Evolutionary conservation across 1,284 basidiomycete genomes (phyloP).

Genomic region (Pseudozyma sp.): DNA sequence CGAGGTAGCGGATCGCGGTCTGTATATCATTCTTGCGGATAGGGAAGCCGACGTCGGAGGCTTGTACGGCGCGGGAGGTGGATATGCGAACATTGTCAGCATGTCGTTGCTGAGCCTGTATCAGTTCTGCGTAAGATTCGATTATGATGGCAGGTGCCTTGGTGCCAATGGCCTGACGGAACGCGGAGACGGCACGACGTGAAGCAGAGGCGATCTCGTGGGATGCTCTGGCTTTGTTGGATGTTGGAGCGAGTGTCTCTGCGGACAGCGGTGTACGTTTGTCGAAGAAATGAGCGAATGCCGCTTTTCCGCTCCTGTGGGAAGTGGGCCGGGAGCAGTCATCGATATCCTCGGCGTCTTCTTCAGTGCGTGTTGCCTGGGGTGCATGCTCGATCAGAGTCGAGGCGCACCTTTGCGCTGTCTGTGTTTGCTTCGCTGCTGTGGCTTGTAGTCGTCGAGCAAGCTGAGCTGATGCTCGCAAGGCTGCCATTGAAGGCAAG

Average conservation of each 20-base stretch:
- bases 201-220: conserved; percentile 25
- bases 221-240: conserved; percentile 4
- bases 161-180: conserved; percentile 20
- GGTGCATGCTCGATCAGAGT: background rate
- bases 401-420: background rate
- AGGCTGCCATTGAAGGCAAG: conserved; percentile 3
- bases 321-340: background rate
- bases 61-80: conserved; percentile 3
- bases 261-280: background rate
- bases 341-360: conserved; percentile 3
- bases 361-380: background rate
- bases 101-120: conserved; percentile 13
- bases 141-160: conserved; percentile 6
- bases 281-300: conserved; percentile 42
- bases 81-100: conserved; percentile 4
- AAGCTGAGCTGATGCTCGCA: conserved; percentile 10
- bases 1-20: conserved; percentile 21
- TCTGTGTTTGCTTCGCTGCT: background rate
- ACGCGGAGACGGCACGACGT: conserved; percentile 7
- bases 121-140: conserved; percentile 17
- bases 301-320: background rate
- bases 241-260: background rate
- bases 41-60: conserved; percentile 20
- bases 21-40: conserved; percentile 38
- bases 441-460: background rate